Evolutionary conservation across 352 stramenopile species (phyloP).

Genomic region (Thraustochytrium striatum): DNA sequence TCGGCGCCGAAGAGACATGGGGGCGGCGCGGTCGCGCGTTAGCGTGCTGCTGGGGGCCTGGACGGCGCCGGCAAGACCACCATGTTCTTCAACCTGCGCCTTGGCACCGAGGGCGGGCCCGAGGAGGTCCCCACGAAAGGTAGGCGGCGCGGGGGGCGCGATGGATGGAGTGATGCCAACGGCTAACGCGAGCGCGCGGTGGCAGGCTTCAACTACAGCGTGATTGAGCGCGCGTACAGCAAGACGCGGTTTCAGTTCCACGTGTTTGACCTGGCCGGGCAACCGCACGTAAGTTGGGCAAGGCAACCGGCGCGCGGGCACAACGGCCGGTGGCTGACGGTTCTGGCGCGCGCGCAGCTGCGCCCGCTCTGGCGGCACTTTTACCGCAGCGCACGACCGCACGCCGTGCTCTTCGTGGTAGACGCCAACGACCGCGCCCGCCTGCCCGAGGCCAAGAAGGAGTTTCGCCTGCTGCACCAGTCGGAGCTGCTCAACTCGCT

Average conservation of each 20-base stretch:
- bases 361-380: conserved; percentile 95
- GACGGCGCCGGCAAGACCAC: conserved; percentile 49
- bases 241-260: conserved; percentile 33
- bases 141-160: conserved; percentile 87
- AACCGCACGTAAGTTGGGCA: neutral
- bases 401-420: conserved; percentile 97
- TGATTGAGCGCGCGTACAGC: conserved; percentile 22
- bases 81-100: conserved; percentile 30
- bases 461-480: conserved; percentile 96
- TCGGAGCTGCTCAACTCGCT: conserved; percentile 75
- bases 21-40: conserved; percentile 25
- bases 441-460: conserved; percentile 89
- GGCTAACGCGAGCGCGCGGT: conserved; percentile 82
- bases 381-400: conserved; percentile 89
- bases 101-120: neutral
- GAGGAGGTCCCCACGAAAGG: conserved; percentile 76
- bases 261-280: conserved; percentile 21
- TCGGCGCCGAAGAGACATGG: no score
- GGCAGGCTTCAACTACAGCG: conserved; percentile 23
- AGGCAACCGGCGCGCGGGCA: no score
- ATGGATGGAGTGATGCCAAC: conserved; percentile 62
- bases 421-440: conserved; percentile 96
- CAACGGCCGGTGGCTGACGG: neutral
- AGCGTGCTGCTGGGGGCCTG: conserved; percentile 44
- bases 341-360: conserved; percentile 63